Percentiles rank a stretch among this genome's conserved stretches.
Evolutionary conservation across 495 filamentous ascomycete species (phyloP).

Genomic region (Acidomyces sp.): DNA sequence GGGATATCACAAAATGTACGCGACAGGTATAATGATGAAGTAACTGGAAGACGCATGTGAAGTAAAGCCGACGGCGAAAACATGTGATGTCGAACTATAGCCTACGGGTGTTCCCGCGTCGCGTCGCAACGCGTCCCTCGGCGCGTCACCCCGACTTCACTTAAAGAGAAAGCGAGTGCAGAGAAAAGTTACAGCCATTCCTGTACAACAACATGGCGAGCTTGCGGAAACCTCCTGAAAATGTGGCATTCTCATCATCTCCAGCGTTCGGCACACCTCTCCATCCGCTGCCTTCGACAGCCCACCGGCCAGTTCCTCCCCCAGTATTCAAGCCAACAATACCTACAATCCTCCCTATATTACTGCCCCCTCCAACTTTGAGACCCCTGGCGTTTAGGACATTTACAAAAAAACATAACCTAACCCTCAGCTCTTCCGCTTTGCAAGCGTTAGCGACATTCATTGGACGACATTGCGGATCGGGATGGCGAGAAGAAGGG

Average conservation of each 20-base stretch:
- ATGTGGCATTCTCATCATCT: slow-evolving; percentile 71
- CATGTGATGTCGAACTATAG: too few relatives aligned
- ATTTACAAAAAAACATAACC: slow-evolving; percentile 93
- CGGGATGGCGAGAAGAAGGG: slow-evolving; percentile 92
- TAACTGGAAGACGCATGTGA: too few relatives aligned
- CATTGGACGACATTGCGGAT: slow-evolving; percentile 83
- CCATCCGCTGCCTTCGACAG: slow-evolving; percentile 52
- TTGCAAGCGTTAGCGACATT: slow-evolving; percentile 74
- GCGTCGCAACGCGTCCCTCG: too few relatives aligned
- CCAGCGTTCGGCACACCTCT: slow-evolving; percentile 77
- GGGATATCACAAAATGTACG: too few relatives aligned
- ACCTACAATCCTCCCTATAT: slow-evolving; percentile 70
- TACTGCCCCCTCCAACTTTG: slow-evolving; percentile 74
- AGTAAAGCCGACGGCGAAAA: too few relatives aligned
- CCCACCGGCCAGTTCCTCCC: slow-evolving; percentile 28
- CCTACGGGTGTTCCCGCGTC: too few relatives aligned
- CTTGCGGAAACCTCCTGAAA: slow-evolving; percentile 24
- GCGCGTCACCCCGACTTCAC: too few relatives aligned
- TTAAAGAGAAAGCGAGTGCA: too few relatives aligned
- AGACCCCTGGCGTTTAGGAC: slow-evolving; percentile 88
- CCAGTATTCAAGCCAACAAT: slow-evolving; percentile 55
- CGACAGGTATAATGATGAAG: too few relatives aligned
- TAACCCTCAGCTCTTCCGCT: slow-evolving; percentile 81
- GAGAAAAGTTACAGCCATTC: too few relatives aligned
- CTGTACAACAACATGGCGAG: slow-evolving; percentile 19